These are phyloP conservation scores for Curvularia spicifera DNA, from an alignment of 2,329 filamentous ascomycete genomes.

Conservation along the genomic window DNA sequence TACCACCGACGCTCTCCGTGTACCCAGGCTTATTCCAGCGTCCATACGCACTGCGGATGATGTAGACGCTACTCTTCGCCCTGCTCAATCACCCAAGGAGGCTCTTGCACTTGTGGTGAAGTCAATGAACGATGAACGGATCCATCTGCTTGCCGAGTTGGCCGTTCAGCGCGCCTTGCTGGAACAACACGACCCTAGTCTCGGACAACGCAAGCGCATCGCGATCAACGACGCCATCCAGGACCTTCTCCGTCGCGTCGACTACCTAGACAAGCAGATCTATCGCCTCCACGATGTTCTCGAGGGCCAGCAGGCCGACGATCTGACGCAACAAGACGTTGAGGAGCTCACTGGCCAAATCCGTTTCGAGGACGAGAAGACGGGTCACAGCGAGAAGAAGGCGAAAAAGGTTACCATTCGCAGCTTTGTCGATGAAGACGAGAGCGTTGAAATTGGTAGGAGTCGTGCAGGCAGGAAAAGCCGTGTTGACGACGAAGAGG, in stretches of 20 bases:
- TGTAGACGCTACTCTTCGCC: constrained; percentile 66
- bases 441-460: constrained; percentile 28
- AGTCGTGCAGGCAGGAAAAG: background rate
- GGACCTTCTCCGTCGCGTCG: constrained; percentile 66
- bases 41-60: constrained; percentile 60
- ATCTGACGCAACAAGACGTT: constrained; percentile 51
- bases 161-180: constrained; percentile 64
- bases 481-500: constrained; percentile 11
- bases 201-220: constrained; percentile 70
- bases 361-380: constrained; percentile 48
- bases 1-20: constrained; percentile 41
- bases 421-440: constrained; percentile 43
- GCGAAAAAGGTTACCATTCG: constrained; percentile 49
- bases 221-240: constrained; percentile 67
- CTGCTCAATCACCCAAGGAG: constrained; percentile 69
- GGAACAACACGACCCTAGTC: constrained; percentile 64
- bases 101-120: constrained; percentile 86
- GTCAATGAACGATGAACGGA: constrained; percentile 77
- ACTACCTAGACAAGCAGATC: constrained; percentile 78
- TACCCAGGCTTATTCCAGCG: constrained; percentile 59
- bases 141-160: constrained; percentile 76
- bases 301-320: constrained; percentile 74
- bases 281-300: constrained; percentile 85
- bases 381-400: constrained; percentile 33
- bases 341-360: constrained; percentile 54